phyloP scores from a whole-genome alignment of 768 basidiomycete genomes.

The Panellus pusillus region DNA sequence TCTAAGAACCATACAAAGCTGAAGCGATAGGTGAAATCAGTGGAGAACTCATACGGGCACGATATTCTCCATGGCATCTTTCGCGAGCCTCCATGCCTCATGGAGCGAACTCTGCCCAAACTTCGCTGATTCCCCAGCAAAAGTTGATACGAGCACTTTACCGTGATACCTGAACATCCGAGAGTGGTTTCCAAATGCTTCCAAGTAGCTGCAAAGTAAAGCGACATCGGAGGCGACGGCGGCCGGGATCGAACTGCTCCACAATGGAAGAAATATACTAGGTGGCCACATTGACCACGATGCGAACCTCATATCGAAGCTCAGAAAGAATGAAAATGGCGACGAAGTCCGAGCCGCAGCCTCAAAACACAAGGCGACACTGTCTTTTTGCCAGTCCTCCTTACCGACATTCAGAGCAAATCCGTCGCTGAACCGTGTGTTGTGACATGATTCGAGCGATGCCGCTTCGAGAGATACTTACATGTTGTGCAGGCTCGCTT shows the following conservation, averaged over 20 bases:
- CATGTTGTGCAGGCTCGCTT: slow-evolving; percentile 27
- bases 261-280: too few relatives aligned
- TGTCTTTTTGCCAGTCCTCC: slow-evolving; percentile 38
- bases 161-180: slow-evolving; percentile 38
- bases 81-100: slow-evolving; percentile 36
- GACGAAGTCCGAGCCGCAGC: slow-evolving; percentile 28
- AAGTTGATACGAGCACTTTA: slow-evolving; percentile 45
- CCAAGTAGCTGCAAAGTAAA: slow-evolving; percentile 35
- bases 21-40: slow-evolving; percentile 22
- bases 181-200: slow-evolving; percentile 36
- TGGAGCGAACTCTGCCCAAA: slow-evolving; percentile 40
- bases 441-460: background rate
- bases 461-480: slow-evolving; percentile 4
- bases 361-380: slow-evolving; percentile 38
- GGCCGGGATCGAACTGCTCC: slow-evolving; percentile 20
- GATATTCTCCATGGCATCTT: slow-evolving; percentile 13
- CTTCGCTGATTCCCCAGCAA: slow-evolving; percentile 45
- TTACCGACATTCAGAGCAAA: slow-evolving; percentile 49
- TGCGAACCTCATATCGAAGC: slow-evolving; percentile 35
- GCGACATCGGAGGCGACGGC: slow-evolving; percentile 23
- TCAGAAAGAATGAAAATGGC: slow-evolving; percentile 38
- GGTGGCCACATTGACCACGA: slow-evolving; percentile 20
- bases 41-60: slow-evolving; percentile 8
- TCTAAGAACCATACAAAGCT: slow-evolving; percentile 14
- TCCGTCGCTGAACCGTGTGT: slow-evolving; percentile 30